Evolutionary conservation across 176 grass and related monocot genomes (phyloP).

Genomic region (Tillandsia leiboldiana): DNA sequence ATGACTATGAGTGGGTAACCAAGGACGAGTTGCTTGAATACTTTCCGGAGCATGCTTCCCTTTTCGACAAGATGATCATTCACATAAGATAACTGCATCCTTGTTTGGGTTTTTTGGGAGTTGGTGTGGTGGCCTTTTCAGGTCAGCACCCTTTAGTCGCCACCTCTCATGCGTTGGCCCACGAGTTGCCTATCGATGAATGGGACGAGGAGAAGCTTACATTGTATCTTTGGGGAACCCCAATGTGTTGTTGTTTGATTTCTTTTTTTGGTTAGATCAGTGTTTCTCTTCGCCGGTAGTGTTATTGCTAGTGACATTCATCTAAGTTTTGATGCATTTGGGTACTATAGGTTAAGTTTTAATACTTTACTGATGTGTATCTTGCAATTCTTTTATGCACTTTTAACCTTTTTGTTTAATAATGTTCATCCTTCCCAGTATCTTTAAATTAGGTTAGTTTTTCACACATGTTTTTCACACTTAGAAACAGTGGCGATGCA

Average conservation of each 20-base stretch:
- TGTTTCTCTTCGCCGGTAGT: not conserved
- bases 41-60: conserved; percentile 54
- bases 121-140: not conserved
- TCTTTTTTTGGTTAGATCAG: not conserved
- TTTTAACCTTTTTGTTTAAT: too few species aligned
- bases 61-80: conserved; percentile 90
- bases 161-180: not conserved
- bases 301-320: not conserved
- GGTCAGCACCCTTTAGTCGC: not conserved
- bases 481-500: too few species aligned
- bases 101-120: not conserved
- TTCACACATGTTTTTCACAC: too few species aligned
- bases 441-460: too few species aligned
- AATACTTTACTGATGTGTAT: too few species aligned
- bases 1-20: conserved; percentile 83
- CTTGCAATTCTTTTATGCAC: too few species aligned
- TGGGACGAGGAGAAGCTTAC: not conserved
- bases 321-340: not conserved
- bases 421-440: too few species aligned
- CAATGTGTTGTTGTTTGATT: not conserved
- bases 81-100: conserved; percentile 35
- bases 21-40: conserved; percentile 78
- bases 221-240: not conserved
- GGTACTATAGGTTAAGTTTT: not conserved
- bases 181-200: not conserved